Evolutionary conservation across 208 protist species (phyloP), one percentile per base, ranked within the genome.

Genomic region (Hexamita inflata): DNA sequence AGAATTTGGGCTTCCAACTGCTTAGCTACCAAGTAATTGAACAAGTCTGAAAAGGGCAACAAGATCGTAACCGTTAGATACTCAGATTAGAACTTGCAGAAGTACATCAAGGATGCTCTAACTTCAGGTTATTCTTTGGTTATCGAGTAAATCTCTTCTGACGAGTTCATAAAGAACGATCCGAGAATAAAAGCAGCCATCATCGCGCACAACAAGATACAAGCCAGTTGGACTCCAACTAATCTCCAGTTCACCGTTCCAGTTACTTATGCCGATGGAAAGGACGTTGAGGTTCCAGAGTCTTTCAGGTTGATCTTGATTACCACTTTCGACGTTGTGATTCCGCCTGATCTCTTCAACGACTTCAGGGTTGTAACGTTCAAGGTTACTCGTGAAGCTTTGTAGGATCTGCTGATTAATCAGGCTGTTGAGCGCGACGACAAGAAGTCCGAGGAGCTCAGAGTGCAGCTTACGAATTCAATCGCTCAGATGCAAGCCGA

Each of bases 1-100:
- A 89, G 97, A 24, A 90, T 87, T 59, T 98, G 94, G 94, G 98
- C 98, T 82, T 94, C 95, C 83, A 89, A 92, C 30, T 92, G 94
- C 78, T 83, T 87, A 91, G 42, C 88, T 87, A 77, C 89, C 88
- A 65, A 86, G 29, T 86, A 90, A 96, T 19, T 15, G 15, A 15
- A n/a, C 15, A 15, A 66, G 60, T 34, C 34, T 24, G 15, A 15
- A n/a, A 34, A 24, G 26, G 34, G 13, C 15, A 24, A 15, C 64
- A 90, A 92, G 60, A 86, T 92, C 26, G 88, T 89, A 70, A 90
- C 91, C 30, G 96, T 98, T 82, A 90, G n/a, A 94, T 87, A 65
- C 89, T 93, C 88, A 77, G 92, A 96, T 80, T 59, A 84, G 0
- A 93, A 96, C 77, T 96, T 97, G 80, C 82, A 96, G 41, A 95